Evolutionary conservation across 2,329 filamentous ascomycete genomes (phyloP), one percentile per base, ranked within the genome.

Genomic region (Didymella segeticola): DNA sequence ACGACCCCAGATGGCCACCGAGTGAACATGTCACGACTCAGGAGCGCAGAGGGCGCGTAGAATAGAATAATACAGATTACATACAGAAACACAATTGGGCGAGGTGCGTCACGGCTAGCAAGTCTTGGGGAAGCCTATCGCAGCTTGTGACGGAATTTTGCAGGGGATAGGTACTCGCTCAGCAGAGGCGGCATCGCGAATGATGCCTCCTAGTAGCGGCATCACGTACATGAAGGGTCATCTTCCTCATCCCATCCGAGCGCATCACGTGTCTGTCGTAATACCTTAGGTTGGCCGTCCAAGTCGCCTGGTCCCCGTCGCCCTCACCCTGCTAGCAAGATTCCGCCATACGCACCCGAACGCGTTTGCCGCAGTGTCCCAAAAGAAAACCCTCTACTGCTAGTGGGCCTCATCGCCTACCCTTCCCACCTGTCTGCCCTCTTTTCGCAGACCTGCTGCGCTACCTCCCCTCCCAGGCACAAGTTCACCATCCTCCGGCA

Each of bases 341-440:
- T 47, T 47, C 48, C 54, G 60, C 58, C 55, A 15, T 36, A 49
- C 41, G 56, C 53, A 48, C 43, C 54, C 56, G 56, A 49, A 63
- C 61, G 61, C 62, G 60, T 54, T 64, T 67, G 63, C 63, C 63
- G 62, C 55, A 42, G 53, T 56, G 43, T 56, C 46, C 48, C 47
- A 47, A 59, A 59, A 53, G n/a, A n/a, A n/a, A n/a, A n/a, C n/a
- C n/a, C n/a, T n/a, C n/a, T n/a, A n/a, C 51, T 52, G 57, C 56
- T 48, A 58, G 56, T 56, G 58, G 49, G 43, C 48, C 47, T 27
- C 53, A 29, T 57, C 52, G 39, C 47, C 56, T 60, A 43, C 51
- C 49, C 54, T 57, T 60, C 47, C 48, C 53, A 51, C 43, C 39
- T 56, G 36, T 47, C 51, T 54, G 42, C 19, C 15, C 46, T 43